These are phyloP conservation scores for Zalerion maritima DNA, from an alignment of 495 filamentous ascomycete species.

Conservation along the genomic window DNA sequence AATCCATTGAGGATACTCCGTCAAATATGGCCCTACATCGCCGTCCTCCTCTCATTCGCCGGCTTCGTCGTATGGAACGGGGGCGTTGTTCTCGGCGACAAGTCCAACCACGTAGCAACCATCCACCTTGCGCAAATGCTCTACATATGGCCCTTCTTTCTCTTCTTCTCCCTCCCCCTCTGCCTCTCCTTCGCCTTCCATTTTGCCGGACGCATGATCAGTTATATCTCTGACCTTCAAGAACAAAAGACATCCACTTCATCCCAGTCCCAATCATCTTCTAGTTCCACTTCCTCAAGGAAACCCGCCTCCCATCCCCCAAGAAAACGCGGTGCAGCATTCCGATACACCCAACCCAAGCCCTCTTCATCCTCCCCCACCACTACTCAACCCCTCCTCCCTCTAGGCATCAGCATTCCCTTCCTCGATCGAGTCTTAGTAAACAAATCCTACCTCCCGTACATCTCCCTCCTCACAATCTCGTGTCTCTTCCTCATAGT, in stretches of 20 bases:
- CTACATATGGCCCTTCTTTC: constrained; percentile 80
- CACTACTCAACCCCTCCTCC: not conserved
- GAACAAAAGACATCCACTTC: constrained; percentile 4
- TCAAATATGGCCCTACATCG: constrained; percentile 49
- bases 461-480: constrained; percentile 12
- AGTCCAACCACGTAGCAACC: constrained; percentile 80
- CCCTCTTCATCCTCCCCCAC: constrained; percentile 2
- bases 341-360: too few relatives aligned
- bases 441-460: too few relatives aligned
- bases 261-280: too few relatives aligned
- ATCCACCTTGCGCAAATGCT: constrained; percentile 86
- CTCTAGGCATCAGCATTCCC: not conserved
- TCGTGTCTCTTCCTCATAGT: constrained; percentile 36
- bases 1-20: constrained; percentile 34
- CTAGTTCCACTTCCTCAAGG: constrained; percentile 22
- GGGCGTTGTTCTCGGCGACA: constrained; percentile 86
- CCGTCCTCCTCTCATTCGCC: constrained; percentile 52
- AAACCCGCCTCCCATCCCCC: constrained; percentile 14
- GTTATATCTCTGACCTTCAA: constrained; percentile 7
- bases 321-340: not conserved
- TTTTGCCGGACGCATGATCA: constrained; percentile 5
- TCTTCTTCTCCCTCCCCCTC: constrained; percentile 79
- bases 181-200: constrained; percentile 36
- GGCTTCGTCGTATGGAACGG: constrained; percentile 75
- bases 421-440: too few relatives aligned